phyloP scores from a whole-genome alignment of 148 eudicot genomes.

The Pouteria glomerata region DNA sequence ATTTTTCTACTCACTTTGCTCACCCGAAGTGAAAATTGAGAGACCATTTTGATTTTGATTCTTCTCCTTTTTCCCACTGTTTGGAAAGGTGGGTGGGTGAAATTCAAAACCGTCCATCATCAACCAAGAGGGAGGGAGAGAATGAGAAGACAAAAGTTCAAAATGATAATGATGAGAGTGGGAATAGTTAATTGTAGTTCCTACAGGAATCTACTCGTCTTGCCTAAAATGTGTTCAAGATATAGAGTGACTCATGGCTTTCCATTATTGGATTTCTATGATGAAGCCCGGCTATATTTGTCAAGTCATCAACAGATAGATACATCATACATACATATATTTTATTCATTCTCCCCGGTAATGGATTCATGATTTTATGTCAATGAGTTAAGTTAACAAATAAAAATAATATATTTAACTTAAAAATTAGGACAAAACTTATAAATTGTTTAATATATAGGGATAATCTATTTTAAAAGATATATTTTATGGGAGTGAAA shows the following conservation, averaged over 20 bases:
- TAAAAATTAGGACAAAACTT: too few species aligned
- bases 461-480: too few species aligned
- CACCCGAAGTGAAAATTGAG: not conserved
- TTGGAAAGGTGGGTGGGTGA: not conserved
- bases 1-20: conserved; percentile 7
- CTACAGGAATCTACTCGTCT: too few species aligned
- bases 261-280: conserved; percentile 13
- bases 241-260: not conserved
- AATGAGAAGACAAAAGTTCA: not conserved
- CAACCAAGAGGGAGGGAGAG: conserved; percentile 3
- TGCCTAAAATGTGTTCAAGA: conserved; percentile 9
- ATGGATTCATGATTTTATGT: too few species aligned
- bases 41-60: not conserved
- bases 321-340: not conserved
- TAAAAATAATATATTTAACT: too few species aligned
- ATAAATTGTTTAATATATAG: too few species aligned
- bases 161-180: too few species aligned
- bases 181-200: too few species aligned
- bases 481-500: too few species aligned
- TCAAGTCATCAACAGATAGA: too few species aligned
- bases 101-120: conserved; percentile 4
- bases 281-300: conserved; percentile 14
- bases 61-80: not conserved
- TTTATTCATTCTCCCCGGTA: too few species aligned
- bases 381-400: too few species aligned